Percentiles rank a stretch among this genome's conserved stretches.
Evolutionary conservation across 345 rosid genomes (phyloP).

Genomic region (Chamaenerion angustifolium): DNA sequence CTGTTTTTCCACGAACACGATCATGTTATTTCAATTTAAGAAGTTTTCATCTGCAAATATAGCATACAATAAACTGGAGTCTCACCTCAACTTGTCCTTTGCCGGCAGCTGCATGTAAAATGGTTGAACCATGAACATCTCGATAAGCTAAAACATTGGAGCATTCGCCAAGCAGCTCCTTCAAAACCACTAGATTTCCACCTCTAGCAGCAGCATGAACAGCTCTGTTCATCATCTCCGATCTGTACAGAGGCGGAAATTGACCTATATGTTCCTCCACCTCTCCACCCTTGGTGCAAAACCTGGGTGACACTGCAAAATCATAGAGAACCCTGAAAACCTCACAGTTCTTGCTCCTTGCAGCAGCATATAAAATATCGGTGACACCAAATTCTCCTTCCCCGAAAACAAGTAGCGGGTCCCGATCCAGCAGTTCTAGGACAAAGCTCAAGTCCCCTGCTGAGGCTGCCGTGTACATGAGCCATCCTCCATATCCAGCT

Average conservation of each 20-base stretch:
- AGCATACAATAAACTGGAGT: no score
- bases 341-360: constrained; percentile 53
- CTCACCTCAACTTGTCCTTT: constrained; percentile 81
- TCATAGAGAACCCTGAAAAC: constrained; percentile 66
- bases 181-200: constrained; percentile 49
- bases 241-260: constrained; percentile 46
- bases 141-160: constrained; percentile 47
- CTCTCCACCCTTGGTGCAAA: constrained; percentile 32
- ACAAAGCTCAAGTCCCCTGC: constrained; percentile 82
- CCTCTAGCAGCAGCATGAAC: constrained; percentile 93
- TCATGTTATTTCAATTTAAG: no score
- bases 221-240: constrained; percentile 82
- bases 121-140: constrained; percentile 68
- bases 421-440: constrained; percentile 49
- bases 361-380: constrained; percentile 77
- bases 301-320: constrained; percentile 58
- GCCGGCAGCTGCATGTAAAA: constrained; percentile 91
- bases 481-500: constrained; percentile 91
- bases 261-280: constrained; percentile 51
- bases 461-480: constrained; percentile 86
- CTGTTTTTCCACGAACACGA: no score
- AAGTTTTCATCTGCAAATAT: no score
- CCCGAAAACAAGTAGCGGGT: constrained; percentile 78
- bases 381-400: constrained; percentile 97
- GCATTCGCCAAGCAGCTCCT: constrained; percentile 45